Base-by-base conservation (phyloP, 441 rosid species). In the Oxalis stricta region DNA sequence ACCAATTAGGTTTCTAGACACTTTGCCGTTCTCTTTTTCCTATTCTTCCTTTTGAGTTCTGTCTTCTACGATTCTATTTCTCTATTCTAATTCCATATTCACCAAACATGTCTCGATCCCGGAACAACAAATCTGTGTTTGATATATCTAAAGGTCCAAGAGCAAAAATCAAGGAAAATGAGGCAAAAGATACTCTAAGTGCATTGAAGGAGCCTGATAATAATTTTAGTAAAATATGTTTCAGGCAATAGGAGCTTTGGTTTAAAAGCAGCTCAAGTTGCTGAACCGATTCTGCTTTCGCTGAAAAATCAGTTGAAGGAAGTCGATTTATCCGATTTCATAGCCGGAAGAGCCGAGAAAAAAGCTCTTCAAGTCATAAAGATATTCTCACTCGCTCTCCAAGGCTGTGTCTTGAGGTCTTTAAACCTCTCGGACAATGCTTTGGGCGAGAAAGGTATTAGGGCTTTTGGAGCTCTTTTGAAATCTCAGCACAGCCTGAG, bases 181-280 rank as follows among this genome's bases (percentile, higher is more conserved):
- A 78, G 49, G 79, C 80, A 11, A 65, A 70, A 43, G 67, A 70
- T 9, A 63, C 75, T 16, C 46, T 78, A 38, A 71, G 52, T 33
- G 79, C 73, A 2, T 57, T 78, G 41, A 49, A 60, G 30, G 67
- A 53, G 24, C 82, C 70, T 0, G 52, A 53, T 29, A 70, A 70
- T 58, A 54, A 72, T 6, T 75, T 37, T 7, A 60, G 62, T 18
- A 70, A 61, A 42, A 56, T 78, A 49, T 65, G 82, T 48, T 75
- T 78, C 48, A 70, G n/a, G 80, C 58, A 78, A 78, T 55, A 52
- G 79, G 59, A 78, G 86, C 59, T 78, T 75, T 52, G 80, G 86
- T 52, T 45, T 57, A 7, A 72, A 65, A 46, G 86, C 86, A 34
- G 82, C 86, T 37, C 61, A 46, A 9, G 70, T 78, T 63, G 77